phyloP scores from a whole-genome alignment of 2,329 filamentous ascomycete genomes.

The Apiospora rasikravindrae region DNA sequence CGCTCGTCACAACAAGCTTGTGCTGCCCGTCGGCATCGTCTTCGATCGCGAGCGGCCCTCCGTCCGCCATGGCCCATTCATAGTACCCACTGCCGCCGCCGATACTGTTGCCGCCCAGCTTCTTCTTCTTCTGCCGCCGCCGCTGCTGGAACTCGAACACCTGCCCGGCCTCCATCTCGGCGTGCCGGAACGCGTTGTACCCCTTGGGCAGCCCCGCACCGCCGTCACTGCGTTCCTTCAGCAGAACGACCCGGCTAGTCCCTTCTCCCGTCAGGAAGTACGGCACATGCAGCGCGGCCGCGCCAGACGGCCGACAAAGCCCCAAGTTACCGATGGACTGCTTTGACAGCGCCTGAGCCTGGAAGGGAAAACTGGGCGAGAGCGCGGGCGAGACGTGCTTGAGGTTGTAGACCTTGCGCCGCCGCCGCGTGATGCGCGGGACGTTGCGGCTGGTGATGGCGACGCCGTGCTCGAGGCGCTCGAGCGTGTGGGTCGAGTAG shows the following conservation, averaged over 20 bases:
- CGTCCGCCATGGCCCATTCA: slow-evolving; percentile 7
- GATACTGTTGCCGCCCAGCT: too few relatives aligned
- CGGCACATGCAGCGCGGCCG: background rate
- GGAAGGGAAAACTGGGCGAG: slow-evolving; percentile 5
- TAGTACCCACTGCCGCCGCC: background rate
- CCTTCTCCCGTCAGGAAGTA: background rate
- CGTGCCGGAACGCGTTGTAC: slow-evolving; percentile 10
- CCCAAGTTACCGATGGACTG: slow-evolving; percentile 1
- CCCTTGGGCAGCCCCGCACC: slow-evolving; percentile 7
- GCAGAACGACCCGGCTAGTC: background rate
- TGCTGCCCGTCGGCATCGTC: slow-evolving; percentile 15
- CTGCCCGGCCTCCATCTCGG: slow-evolving; percentile 14
- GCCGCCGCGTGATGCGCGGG: slow-evolving; percentile 1
- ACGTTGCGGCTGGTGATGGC: background rate
- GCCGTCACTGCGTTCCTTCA: background rate
- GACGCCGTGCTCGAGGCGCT: slow-evolving; percentile 14
- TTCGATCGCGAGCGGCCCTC: slow-evolving; percentile 2
- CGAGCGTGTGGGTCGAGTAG: slow-evolving; percentile 16
- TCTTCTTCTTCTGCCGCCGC: background rate
- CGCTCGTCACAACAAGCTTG: slow-evolving; percentile 3
- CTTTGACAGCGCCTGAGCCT: background rate
- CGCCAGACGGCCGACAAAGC: background rate
- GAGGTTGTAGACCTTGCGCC: background rate
- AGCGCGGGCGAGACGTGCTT: slow-evolving; percentile 15
- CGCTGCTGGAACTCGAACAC: slow-evolving; percentile 9